Percentiles rank a stretch among this genome's conserved stretches.
These are phyloP conservation scores for Lodderomyces parapsilosis DNA, from an alignment of 1,139 yeast genomes.

Conservation along the genomic window DNA sequence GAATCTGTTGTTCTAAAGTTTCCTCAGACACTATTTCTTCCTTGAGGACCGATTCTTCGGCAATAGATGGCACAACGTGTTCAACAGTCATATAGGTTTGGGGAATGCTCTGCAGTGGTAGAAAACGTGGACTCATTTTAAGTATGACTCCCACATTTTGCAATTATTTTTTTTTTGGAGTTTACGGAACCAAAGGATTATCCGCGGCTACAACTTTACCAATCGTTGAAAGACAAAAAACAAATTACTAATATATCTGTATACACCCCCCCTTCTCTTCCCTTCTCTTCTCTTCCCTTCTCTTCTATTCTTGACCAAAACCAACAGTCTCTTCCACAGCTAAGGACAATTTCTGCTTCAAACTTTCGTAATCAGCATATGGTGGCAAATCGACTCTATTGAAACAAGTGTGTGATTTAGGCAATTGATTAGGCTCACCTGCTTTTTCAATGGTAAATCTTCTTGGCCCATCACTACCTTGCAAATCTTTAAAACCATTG, in stretches of 20 bases:
- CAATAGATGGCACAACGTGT: not conserved
- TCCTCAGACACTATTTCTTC: not conserved
- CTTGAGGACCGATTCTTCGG: not conserved
- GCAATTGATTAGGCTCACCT: conserved; percentile 89
- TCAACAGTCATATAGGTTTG: not conserved
- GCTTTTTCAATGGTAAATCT: conserved; percentile 97
- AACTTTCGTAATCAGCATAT: conserved; percentile 68
- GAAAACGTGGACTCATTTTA: no score
- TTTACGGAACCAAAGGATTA: no score
- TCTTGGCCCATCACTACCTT: conserved; percentile 98
- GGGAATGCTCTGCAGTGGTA: no score
- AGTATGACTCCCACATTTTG: no score
- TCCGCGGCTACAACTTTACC: no score
- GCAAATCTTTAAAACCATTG: conserved; percentile 96
- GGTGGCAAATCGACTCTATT: conserved; percentile 91
- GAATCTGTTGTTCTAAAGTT: conserved; percentile 6
- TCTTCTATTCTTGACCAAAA: conserved; percentile 80
- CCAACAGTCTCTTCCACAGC: conserved; percentile 96
- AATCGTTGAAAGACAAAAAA: no score
- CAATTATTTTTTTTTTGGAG: no score
- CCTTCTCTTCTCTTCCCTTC: conserved; percentile 47
- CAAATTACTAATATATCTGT: not conserved
- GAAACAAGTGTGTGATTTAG: conserved; percentile 95
- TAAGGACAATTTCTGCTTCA: conserved; percentile 77
- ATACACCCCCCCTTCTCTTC: conserved; percentile 1